Evolutionary conservation across 345 rosid species (phyloP), one percentile per base, ranked within the genome.

Genomic region (Sisymbrium altissimum): DNA sequence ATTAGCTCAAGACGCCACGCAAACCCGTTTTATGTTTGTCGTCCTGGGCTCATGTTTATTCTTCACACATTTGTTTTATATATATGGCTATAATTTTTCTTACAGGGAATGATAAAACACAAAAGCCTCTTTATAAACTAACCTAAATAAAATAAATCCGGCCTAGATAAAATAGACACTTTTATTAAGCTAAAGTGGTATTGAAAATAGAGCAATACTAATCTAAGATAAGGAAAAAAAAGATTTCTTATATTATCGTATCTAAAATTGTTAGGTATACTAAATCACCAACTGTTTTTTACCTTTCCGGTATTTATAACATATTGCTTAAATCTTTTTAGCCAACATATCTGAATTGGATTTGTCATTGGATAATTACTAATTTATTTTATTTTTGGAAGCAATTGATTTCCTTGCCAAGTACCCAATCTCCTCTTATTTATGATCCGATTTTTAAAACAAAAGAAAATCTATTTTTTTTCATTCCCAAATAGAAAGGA

Each of bases 391-490:
- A 13, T 12, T 18, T 23, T 23, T 38, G 15, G 39, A 30, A 70
- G 74, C 44, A 36, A 6, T 39, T 50, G 10, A 49, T 61, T 23
- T 60, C 29, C 15, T 70, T 70, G n/a, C 25, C 81, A 84, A 82
- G 84, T 90, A 88, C 60, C 46, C 79, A 91, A 86, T 86, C 5
- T 17, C 36, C 70, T 54, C 29, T 41, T 48, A 36, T 66, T 45
- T 38, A 46, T 18, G 33, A 74, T 23, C 52, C 49, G 25, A 18
- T 14, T 30, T 14, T 5, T 35, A 7, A 2, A 6, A 43, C 14
- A 35, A 7, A 54, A 25, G 21, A 43, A n/a, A 43, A 10, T 33
- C 11, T 52, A 14, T 17, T 18, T 19, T 30, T 33, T 21, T 4
- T 10, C 0, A 6, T 23, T 15, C 4, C 59, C 50, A n/a, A 52